Percentiles rank a stretch among this genome's conserved stretches.
Conservation (phyloP, 2,329 filamentous ascomycete species). For the Mycogone perniciosa region DNA sequence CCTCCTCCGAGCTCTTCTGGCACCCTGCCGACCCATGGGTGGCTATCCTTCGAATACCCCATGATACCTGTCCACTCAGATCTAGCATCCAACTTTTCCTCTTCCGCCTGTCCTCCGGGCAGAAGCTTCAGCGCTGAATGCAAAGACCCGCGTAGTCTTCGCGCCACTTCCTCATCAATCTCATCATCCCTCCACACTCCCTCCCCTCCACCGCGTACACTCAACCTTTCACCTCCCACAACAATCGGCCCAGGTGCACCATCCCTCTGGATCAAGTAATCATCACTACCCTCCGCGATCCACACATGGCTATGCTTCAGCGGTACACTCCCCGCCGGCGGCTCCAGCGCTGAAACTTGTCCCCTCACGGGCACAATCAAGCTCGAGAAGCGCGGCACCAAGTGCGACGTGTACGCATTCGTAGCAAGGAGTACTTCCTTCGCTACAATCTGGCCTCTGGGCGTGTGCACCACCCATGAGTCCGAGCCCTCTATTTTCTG, state of each 20-base stretch:
- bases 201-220: constrained; percentile 39
- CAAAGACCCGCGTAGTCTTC: constrained; percentile 47
- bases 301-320: constrained; percentile 60
- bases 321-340: constrained; percentile 36
- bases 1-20: constrained; percentile 44
- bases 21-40: constrained; percentile 67
- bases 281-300: constrained; percentile 50
- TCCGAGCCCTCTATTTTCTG: constrained; percentile 25
- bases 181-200: constrained; percentile 54
- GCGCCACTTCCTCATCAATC: constrained; percentile 49
- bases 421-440: constrained; percentile 67
- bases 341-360: constrained; percentile 61
- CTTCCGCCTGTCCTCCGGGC: constrained; percentile 27
- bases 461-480: constrained; percentile 59
- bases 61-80: constrained; percentile 77
- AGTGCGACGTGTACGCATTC: constrained; percentile 75
- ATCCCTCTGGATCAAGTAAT: constrained; percentile 69
- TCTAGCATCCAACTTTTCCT: constrained; percentile 42
- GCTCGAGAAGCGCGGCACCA: constrained; percentile 62
- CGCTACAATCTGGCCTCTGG: constrained; percentile 59
- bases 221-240: constrained; percentile 61
- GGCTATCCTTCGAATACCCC: constrained; percentile 63
- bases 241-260: constrained; percentile 52
- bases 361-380: constrained; percentile 73
- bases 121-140: constrained; percentile 36